Percentiles rank a stretch among this genome's conserved stretches.
phyloP scores from a whole-genome alignment of 2,329 filamentous ascomycete species.

The Exophiala sp. region DNA sequence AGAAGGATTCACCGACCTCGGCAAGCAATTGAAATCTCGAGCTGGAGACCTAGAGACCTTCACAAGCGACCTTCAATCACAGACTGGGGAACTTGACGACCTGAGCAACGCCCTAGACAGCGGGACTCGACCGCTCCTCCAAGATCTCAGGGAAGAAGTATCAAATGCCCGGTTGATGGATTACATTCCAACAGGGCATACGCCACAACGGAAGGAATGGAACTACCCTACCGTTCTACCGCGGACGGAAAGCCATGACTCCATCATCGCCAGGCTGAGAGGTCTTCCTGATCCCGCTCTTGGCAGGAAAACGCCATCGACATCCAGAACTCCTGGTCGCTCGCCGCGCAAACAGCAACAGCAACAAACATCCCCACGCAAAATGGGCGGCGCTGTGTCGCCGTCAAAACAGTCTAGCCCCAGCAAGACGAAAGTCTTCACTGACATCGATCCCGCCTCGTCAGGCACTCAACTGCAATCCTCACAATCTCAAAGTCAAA shows the following conservation, averaged over 20 bases:
- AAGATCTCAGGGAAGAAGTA: constrained; percentile 61
- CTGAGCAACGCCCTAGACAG: constrained; percentile 16
- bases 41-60: constrained; percentile 14
- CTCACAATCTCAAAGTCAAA: constrained; percentile 33
- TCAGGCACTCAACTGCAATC: constrained; percentile 23
- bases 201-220: constrained; percentile 75
- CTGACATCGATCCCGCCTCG: constrained; percentile 41
- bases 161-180: constrained; percentile 61
- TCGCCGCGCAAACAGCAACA: constrained; percentile 23
- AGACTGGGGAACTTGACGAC: constrained; percentile 13
- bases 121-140: constrained; percentile 15
- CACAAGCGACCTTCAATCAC: neutral
- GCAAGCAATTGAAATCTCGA: constrained; percentile 9
- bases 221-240: constrained; percentile 74
- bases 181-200: constrained; percentile 78
- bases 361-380: constrained; percentile 22
- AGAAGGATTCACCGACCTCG: constrained; percentile 11
- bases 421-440: constrained; percentile 49
- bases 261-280: constrained; percentile 49
- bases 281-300: constrained; percentile 34
- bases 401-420: constrained; percentile 37
- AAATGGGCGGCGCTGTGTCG: constrained; percentile 18
- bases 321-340: constrained; percentile 30
- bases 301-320: constrained; percentile 18
- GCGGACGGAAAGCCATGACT: constrained; percentile 61